A percentile compares a stretch with the other conserved stretches of the same genome.
Conservation (phyloP, 192 early-diverging fungal species). For the Cladochytrium replicatum region DNA sequence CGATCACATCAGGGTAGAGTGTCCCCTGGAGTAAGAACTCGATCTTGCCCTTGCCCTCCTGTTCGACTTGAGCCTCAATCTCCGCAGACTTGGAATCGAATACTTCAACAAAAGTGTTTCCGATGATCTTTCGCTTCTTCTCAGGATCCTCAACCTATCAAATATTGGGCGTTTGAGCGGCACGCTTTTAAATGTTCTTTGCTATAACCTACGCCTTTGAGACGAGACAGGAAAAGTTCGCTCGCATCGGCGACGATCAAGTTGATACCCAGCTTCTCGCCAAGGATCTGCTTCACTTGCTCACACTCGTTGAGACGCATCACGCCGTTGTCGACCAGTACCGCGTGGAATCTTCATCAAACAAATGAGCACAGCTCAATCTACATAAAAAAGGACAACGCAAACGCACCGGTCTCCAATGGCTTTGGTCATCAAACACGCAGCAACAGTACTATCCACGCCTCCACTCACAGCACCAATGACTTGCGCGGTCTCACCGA, state of each 20-base stretch:
- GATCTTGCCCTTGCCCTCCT: slow-evolving; percentile 67
- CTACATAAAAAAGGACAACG: no score
- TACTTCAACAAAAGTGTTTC: slow-evolving; percentile 97
- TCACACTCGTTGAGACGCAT: slow-evolving; percentile 96
- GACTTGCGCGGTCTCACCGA: slow-evolving; percentile 85
- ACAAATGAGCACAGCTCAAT: no score
- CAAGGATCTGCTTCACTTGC: slow-evolving; percentile 70
- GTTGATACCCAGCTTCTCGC: slow-evolving; percentile 91
- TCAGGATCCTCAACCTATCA: slow-evolving; percentile 78
- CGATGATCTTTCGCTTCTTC: slow-evolving; percentile 97
- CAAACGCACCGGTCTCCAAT: slow-evolving; percentile 96
- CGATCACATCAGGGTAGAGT: slow-evolving; percentile 97
- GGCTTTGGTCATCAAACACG: slow-evolving; percentile 91
- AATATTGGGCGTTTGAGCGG: background rate
- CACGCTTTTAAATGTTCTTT: background rate
- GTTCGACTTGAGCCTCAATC: slow-evolving; percentile 70
- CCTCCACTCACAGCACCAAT: slow-evolving; percentile 96
- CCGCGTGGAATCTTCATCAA: slow-evolving; percentile 99
- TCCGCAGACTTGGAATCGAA: slow-evolving; percentile 87
- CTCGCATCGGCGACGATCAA: slow-evolving; percentile 82
- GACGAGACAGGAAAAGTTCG: slow-evolving; percentile 64
- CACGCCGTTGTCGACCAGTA: slow-evolving; percentile 96
- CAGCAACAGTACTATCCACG: slow-evolving; percentile 94
- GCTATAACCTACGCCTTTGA: slow-evolving; percentile 59
- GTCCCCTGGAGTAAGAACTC: slow-evolving; percentile 97